Evolutionary conservation across 2,329 filamentous ascomycete genomes (phyloP).

Genomic region (Davidsoniella neocaledoniae): DNA sequence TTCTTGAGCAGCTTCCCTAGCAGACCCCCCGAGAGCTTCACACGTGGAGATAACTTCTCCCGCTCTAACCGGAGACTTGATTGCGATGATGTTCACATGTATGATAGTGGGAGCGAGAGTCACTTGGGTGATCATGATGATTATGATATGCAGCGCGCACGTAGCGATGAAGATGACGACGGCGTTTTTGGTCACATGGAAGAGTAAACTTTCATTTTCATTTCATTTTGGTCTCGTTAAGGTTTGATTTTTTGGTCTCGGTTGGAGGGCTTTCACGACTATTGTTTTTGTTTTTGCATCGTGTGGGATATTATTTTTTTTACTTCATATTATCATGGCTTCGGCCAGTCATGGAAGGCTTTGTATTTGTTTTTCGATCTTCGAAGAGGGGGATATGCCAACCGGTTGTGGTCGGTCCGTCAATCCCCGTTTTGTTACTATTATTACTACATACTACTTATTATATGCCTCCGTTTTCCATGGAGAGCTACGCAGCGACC

Average conservation of each 20-base stretch:
- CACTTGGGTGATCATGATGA: constrained; percentile 48
- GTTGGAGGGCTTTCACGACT: constrained; percentile 2
- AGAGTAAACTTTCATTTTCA: constrained; percentile 27
- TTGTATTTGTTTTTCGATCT: constrained; percentile 1
- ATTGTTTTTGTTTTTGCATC: constrained; percentile 1
- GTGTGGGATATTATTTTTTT: neutral
- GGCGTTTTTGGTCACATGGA: constrained; percentile 96
- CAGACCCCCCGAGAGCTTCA: constrained; percentile 47
- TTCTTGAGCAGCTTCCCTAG: constrained; percentile 48
- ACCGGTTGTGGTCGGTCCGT: constrained; percentile 7
- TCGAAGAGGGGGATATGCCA: neutral
- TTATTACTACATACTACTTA: neutral
- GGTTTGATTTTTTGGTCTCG: neutral
- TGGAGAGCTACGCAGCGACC: constrained; percentile 3
- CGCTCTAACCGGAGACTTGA: constrained; percentile 10
- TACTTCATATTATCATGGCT: neutral
- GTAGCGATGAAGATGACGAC: constrained; percentile 80
- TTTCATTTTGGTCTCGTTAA: constrained; percentile 1
- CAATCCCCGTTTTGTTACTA: constrained; percentile 1
- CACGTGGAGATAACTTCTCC: constrained; percentile 37
- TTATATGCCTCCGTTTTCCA: neutral
- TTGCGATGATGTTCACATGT: constrained; percentile 48
- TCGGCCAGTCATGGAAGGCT: neutral
- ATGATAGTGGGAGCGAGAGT: constrained; percentile 45
- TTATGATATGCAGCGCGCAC: constrained; percentile 40